Evolutionary conservation across 257 asterid species (phyloP), one percentile per base, ranked within the genome.

Genomic region (Striga asiatica): DNA sequence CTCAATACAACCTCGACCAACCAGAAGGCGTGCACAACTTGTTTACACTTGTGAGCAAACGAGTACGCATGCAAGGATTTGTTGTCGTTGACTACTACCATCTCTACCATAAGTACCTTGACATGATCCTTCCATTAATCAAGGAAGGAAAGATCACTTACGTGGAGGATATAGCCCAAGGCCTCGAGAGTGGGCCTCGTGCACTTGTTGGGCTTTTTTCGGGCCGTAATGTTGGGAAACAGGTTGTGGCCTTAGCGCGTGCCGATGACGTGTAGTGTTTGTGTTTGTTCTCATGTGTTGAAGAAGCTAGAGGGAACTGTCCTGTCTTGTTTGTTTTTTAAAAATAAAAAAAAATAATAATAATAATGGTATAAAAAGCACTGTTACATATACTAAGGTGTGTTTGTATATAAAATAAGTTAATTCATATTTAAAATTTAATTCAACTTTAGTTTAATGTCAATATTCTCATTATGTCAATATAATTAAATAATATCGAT

Each of bases 161-260:
- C 9, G 50, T 42, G 19, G 50, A 42, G 23, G 50, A 42, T 42
- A 6, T 42, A 42, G 50, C 50, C 8, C 6, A 3, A 6, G 50
- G 50, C 19, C 11, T 42, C 22, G 50, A 42, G 50, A 42, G 22
- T 42, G 50, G 21, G 0, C 50, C 50, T 3, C 3, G 22, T 42
- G 50, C 50, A n/a, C 50, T 42, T 18, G 50, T 42, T 9, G 50
- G 50, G 50, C 50, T 42, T 21, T 42, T 42, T 21, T 42, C 50
- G 10, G 50, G 50, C 16, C 50, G 50, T 21, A 42, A 42, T 16
- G 50, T 42, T 2, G 50, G 50, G 11, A 42, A 42, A 21, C 50
- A 42, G 22, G 50, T 16, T 17, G 50, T 42, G 50, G 24, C 4
- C 3, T 9, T 9, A 10, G 13, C 47, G n/a, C n/a, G n/a, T n/a